These are phyloP conservation scores for Uronychia binucleata DNA, from an alignment of 73 alveolate genomes.

Conservation along the genomic window DNA sequence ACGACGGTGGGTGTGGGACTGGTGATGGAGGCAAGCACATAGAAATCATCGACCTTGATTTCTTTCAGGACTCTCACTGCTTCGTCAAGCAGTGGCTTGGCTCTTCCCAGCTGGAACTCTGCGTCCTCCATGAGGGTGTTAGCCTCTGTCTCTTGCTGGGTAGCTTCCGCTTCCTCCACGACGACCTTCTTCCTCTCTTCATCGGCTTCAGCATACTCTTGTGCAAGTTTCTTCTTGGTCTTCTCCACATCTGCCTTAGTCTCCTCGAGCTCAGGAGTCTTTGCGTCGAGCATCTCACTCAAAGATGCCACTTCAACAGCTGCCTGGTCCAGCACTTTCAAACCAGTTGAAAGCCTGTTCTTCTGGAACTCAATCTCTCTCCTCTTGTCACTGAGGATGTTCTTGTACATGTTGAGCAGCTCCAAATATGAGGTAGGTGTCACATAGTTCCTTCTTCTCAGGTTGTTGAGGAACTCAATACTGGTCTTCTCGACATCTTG, in stretches of 20 bases:
- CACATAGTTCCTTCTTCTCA: constrained; percentile 88
- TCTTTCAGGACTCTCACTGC: constrained; percentile 87
- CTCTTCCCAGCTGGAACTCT: constrained; percentile 89
- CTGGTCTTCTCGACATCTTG: constrained; percentile 77
- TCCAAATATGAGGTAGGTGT: constrained; percentile 91
- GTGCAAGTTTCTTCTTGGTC: constrained; percentile 88
- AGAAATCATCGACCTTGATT: constrained; percentile 91
- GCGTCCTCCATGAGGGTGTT: constrained; percentile 91
- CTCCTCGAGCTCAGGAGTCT: constrained; percentile 95
- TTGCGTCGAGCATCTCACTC: constrained; percentile 85
- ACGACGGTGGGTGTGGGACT: constrained; percentile 96
- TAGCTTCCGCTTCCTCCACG: constrained; percentile 95
- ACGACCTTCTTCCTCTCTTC: constrained; percentile 81
- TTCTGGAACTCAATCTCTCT: constrained; percentile 82
- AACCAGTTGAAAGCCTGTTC: constrained; percentile 91
- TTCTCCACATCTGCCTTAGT: constrained; percentile 94
- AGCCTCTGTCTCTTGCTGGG: constrained; percentile 94
- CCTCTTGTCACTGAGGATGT: constrained; percentile 83
- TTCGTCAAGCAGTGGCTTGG: constrained; percentile 89
- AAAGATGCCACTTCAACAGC: constrained; percentile 91
- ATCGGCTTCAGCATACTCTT: constrained; percentile 92
- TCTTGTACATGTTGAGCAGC: constrained; percentile 70
- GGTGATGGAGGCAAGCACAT: constrained; percentile 78
- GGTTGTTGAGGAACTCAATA: constrained; percentile 73
- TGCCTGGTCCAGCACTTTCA: constrained; percentile 93